These are phyloP conservation scores for Phyllosticta capitalensis DNA, from an alignment of 2,329 filamentous ascomycete species.

Conservation along the genomic window DNA sequence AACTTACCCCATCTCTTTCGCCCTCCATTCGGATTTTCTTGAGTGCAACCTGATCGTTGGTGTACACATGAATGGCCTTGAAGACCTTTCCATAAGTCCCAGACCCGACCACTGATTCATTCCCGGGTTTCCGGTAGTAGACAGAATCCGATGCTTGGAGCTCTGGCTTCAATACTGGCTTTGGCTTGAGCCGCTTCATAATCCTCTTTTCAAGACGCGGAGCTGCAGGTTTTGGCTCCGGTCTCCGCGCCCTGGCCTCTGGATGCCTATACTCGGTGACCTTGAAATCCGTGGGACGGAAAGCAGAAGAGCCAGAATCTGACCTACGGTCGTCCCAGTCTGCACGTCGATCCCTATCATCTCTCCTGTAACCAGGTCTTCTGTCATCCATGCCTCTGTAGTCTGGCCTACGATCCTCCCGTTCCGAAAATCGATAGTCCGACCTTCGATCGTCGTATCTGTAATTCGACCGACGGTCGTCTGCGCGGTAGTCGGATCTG, in stretches of 20 bases:
- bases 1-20: conserved; percentile 63
- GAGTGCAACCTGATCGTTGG: conserved; percentile 69
- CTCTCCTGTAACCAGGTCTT: conserved; percentile 5
- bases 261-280: conserved; percentile 12
- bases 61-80: conserved; percentile 90
- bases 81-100: conserved; percentile 95
- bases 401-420: conserved; percentile 29
- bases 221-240: conserved; percentile 25
- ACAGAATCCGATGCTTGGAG: conserved; percentile 76
- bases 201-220: conserved; percentile 45
- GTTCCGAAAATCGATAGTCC: conserved; percentile 9
- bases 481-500: conserved; percentile 23
- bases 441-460: conserved; percentile 13
- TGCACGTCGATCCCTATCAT: conserved; percentile 5
- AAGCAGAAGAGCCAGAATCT: conserved; percentile 7
- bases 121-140: conserved; percentile 91
- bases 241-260: conserved; percentile 19
- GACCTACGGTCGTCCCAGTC: conserved; percentile 8
- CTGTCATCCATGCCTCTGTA: conserved; percentile 26
- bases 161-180: conserved; percentile 61
- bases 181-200: conserved; percentile 60
- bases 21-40: conserved; percentile 93
- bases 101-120: conserved; percentile 90
- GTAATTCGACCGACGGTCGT: conserved; percentile 27
- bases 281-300: conserved; percentile 8